A percentile compares a stretch with the other conserved stretches of the same genome.
phyloP scores from a whole-genome alignment of 2,329 filamentous ascomycete genomes.

The Pseudogymnoascus sp. region DNA sequence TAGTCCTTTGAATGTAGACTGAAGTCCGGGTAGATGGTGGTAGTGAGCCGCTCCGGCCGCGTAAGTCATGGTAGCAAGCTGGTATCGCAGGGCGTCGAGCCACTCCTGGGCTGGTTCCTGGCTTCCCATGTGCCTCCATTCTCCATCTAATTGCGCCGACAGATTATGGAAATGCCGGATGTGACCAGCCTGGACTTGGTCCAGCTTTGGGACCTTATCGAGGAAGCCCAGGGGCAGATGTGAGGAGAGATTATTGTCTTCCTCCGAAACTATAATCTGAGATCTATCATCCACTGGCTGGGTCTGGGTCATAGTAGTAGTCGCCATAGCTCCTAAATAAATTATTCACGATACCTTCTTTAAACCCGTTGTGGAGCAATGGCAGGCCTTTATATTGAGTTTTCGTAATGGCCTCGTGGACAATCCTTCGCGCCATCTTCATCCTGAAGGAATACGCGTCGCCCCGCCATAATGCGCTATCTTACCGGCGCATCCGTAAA shows the following conservation, averaged over 20 bases:
- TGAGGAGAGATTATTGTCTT: neutral
- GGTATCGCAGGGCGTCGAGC: constrained; percentile 12
- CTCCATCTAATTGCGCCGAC: constrained; percentile 22
- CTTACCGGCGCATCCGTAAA: neutral
- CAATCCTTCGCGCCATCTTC: neutral
- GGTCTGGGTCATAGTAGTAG: neutral
- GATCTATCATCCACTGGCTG: neutral
- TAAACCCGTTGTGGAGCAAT: neutral
- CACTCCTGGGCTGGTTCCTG: constrained; percentile 34
- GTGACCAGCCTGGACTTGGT: constrained; percentile 28
- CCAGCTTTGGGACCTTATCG: constrained; percentile 12
- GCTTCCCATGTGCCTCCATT: constrained; percentile 29
- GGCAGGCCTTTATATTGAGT: neutral
- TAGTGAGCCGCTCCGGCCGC: constrained; percentile 32
- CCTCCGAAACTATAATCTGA: neutral
- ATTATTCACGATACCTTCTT: neutral
- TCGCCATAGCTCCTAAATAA: neutral
- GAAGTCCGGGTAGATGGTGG: constrained; percentile 31
- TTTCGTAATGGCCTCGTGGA: neutral
- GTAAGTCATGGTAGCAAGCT: constrained; percentile 32
- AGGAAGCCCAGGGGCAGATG: neutral
- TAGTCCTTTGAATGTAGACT: constrained; percentile 30
- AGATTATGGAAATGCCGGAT: constrained; percentile 34
- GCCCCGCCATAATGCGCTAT: neutral
- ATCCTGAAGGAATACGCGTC: neutral